These are phyloP conservation scores for Sugiyamaella sp. DNA, from an alignment of 1,139 yeast species.

Conservation along the genomic window DNA sequence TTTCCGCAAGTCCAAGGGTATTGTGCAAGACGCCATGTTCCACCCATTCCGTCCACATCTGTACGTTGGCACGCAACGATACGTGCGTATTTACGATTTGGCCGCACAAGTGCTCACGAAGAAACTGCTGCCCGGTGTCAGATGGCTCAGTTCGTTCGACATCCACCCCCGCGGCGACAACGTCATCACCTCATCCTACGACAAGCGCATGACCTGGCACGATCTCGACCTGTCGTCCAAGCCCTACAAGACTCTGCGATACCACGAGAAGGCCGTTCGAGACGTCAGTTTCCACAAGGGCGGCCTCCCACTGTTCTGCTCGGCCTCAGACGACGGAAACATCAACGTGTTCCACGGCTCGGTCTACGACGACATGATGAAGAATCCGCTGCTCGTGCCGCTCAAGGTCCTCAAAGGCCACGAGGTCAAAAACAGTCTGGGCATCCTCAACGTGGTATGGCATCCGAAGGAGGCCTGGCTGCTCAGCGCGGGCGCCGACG, in stretches of 20 bases:
- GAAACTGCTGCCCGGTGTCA: slow-evolving; percentile 91
- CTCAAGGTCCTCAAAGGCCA: slow-evolving; percentile 95
- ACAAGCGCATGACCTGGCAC: slow-evolving; percentile 96
- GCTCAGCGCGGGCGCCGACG: slow-evolving; percentile 98
- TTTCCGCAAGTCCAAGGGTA: slow-evolving; percentile 89
- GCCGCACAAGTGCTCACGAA: slow-evolving; percentile 81
- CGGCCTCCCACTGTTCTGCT: slow-evolving; percentile 84
- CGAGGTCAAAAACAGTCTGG: slow-evolving; percentile 73
- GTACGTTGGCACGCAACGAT: slow-evolving; percentile 92
- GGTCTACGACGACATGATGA: slow-evolving; percentile 93
- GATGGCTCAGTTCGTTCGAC: slow-evolving; percentile 90
- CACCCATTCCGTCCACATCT: slow-evolving; percentile 96
- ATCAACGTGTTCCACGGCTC: slow-evolving; percentile 96
- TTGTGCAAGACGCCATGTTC: slow-evolving; percentile 93
- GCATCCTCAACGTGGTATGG: slow-evolving; percentile 91
- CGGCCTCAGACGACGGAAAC: slow-evolving; percentile 95
- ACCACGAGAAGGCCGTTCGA: slow-evolving; percentile 94
- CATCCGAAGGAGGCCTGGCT: slow-evolving; percentile 99
- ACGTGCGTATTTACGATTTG: slow-evolving; percentile 85
- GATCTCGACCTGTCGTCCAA: slow-evolving; percentile 87
- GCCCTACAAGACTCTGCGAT: slow-evolving; percentile 93
- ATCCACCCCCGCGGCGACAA: slow-evolving; percentile 97
- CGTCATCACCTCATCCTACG: slow-evolving; percentile 87
- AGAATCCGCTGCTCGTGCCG: slow-evolving; percentile 94
- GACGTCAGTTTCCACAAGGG: slow-evolving; percentile 84